Base-by-base conservation (phyloP, 2,329 filamentous ascomycete species). In the Decorospora gaudefroyi region DNA sequence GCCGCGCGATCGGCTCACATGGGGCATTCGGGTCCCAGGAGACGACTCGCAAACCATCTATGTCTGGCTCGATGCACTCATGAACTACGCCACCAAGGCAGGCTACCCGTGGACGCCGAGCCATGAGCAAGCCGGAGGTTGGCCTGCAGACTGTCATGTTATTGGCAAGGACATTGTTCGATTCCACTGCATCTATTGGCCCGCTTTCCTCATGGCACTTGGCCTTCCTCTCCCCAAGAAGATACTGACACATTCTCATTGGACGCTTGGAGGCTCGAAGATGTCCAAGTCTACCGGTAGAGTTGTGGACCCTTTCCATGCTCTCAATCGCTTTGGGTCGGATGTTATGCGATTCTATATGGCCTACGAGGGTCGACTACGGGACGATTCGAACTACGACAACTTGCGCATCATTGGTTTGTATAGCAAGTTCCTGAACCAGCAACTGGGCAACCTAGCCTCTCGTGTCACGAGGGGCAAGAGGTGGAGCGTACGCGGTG, bases 141-240 rank as follows among this genome's bases (percentile, higher is more conserved):
- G 93, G 92, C 93, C 93, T 4, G 89, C 90, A 6, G 85, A 99
- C 68, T 79, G 93, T 12, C 93, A 99, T 31, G 83, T 99, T 17
- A 86, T 99, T 42, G 93, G 93, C 34, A 99, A 99, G 72, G 93
- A 99, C 68, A 99, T 99, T 55, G 78, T 95, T 44, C 86, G 78
- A 12, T 99, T 99, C 71, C 95, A 99, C 68, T 92, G 89, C 70
- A 85, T 99, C 33, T 99, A 99, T 76, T 99, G 95, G 93, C 93
- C 93, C 0, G 93, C 93, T 3, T 87, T 99, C 58, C 83, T 99
- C 11, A 86, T 99, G 79, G 92, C 93, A 1, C 76, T 96, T 10
- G 84, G 85, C 37, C 77, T 97, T 4, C 86, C 89, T 1, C 75
- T 88, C 1, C 90, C 93, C 1, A 86, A 84, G 62, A 84, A 84